Evolutionary conservation across 106 monocot genomes (phyloP), one percentile per base, ranked within the genome.

Genomic region (Allium sativum): DNA sequence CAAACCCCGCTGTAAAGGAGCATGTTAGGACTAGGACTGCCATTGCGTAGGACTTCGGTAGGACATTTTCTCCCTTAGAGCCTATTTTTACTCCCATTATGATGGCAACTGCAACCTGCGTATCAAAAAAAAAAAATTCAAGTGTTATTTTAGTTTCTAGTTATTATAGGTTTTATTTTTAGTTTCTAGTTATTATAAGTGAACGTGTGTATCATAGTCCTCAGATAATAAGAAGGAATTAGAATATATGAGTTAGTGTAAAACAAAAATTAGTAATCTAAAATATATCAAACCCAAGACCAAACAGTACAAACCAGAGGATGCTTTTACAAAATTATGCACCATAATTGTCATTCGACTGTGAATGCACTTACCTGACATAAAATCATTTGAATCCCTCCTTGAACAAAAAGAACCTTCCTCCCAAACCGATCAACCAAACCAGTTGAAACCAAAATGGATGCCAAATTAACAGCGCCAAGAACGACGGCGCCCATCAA

Each of bases 1-100:
- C 75, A 42, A 70, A 89, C 10, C 65, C 81, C 6, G 73, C 84
- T 2, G 73, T 18, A 40, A 72, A 81, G 0, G 50, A 42, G 65
- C 89, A 89, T 15, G 75, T 56, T 20, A 89, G 50, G 19, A 68
- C 42, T 42, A 89, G 45, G 59, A 84, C 70, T 9, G 56, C 60
- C 14, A 53, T 6, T 5, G 68, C 45, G 42, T 47, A 56, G 10
- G 48, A 21, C 42, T 52, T 66, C 0, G 71, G 3, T 64, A 85
- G 18, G 9, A 52, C 7, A 8, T 52, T 59, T 3, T 21, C 56
- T 12, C 70, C 78, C 17, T 58, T 54, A 10, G 12, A 1, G 2
- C 73, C 77, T 0, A 77, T 52, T 41, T 59, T 52, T 0, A 53
- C 73, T 9, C 59, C 87, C 55, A 77, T 21, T 5, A 80, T 70